Evolutionary conservation across 768 basidiomycete species (phyloP), one percentile per base, ranked within the genome.

Genomic region (Cyclocybe aegerita): DNA sequence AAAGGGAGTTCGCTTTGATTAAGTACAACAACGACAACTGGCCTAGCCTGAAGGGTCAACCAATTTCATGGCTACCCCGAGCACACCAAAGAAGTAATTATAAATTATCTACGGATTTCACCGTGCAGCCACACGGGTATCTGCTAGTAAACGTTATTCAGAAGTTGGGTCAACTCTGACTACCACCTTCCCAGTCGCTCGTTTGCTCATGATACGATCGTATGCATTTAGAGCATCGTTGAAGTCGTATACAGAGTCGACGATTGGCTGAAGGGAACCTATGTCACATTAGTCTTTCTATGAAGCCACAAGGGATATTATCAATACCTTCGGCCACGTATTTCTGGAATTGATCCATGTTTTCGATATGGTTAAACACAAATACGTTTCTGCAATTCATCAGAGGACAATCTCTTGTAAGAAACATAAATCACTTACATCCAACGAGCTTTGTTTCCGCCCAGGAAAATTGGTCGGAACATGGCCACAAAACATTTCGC

Each of bases 101-200:
- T n/a, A n/a, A n/a, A n/a, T n/a, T n/a, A n/a, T n/a, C n/a, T n/a
- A n/a, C n/a, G n/a, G n/a, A n/a, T n/a, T n/a, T n/a, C n/a, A n/a
- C n/a, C n/a, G n/a, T n/a, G n/a, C n/a, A n/a, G n/a, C n/a, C n/a
- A n/a, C n/a, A n/a, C n/a, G n/a, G n/a, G n/a, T n/a, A n/a, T n/a
- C n/a, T n/a, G n/a, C n/a, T n/a, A n/a, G n/a, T 15, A 12, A 16
- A 23, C 49, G 30, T 49, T 45, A 58, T 33, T 56, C 38, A n/a
- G 50, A 48, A 9, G 41, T 46, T 4, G 56, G 43, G 49, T 62
- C 61, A 6, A 83, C 64, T 53, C 73, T 78, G n/a, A 89, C 74
- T 4, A 88, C 73, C 3, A 90, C 75, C 61, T 89, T 88, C 0
- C 88, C 88, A 5, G 70, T 77, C 0, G 83, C 80, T 29, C 77